A percentile compares a stretch with the other conserved stretches of the same genome.
Evolutionary conservation across 495 filamentous ascomycete genomes (phyloP).

Genomic region (Massariosphaeria phaeospora): DNA sequence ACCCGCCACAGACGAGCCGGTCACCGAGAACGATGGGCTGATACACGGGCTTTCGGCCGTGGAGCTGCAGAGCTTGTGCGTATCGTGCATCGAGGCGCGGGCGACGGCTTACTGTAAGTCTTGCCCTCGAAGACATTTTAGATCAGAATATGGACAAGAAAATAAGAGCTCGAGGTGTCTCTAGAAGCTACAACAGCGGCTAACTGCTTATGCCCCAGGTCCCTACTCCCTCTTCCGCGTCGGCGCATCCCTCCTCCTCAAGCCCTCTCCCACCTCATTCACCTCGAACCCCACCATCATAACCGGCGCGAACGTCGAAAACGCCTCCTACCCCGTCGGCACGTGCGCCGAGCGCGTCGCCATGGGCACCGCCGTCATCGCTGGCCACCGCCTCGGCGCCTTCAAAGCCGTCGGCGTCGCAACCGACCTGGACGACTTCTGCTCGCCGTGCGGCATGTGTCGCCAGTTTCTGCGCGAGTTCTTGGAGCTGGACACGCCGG

Average conservation of each 20-base stretch:
- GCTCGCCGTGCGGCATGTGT: conserved; percentile 53
- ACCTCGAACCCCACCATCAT: conserved; percentile 27
- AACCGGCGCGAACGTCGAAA: conserved; percentile 88
- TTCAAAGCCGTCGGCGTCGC: conserved; percentile 85
- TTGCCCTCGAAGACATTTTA: too few species aligned
- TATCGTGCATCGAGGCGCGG: conserved; percentile 61
- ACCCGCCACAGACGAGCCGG: background rate
- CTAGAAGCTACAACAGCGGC: too few species aligned
- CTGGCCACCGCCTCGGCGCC: conserved; percentile 47
- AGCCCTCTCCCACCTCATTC: conserved; percentile 38
- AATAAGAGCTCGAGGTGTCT: too few species aligned
- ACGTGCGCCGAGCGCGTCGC: conserved; percentile 92
- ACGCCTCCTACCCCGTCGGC: conserved; percentile 85
- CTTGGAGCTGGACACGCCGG: conserved; percentile 53
- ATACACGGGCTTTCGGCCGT: conserved; percentile 50
- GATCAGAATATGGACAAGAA: too few species aligned
- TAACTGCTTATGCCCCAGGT: too few species aligned
- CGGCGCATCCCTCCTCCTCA: conserved; percentile 70
- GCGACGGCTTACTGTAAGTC: conserved; percentile 68
- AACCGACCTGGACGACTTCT: conserved; percentile 59
- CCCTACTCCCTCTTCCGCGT: conserved; percentile 94
- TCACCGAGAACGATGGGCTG: conserved; percentile 16
- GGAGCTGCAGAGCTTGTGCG: conserved; percentile 59
- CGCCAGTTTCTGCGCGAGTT: conserved; percentile 47
- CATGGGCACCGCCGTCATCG: conserved; percentile 70